Conservation (phyloP, 2,329 filamentous ascomycete genomes). For the Sclerotinia subarctica region DNA sequence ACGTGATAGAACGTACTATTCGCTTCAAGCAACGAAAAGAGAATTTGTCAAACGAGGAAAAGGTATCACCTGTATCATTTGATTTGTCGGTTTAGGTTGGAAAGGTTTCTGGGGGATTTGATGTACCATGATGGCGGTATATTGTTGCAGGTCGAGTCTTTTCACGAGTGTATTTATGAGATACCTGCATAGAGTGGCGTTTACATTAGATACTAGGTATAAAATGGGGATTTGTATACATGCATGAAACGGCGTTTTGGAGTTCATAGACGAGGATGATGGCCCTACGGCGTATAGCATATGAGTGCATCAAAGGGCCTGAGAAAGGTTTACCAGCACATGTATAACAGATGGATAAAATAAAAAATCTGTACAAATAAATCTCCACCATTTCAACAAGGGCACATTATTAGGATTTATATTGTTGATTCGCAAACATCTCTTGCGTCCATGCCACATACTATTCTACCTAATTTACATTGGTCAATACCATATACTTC, state of each 20-base stretch:
- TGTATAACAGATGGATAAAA: constrained; percentile 8
- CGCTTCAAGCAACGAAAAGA: neutral
- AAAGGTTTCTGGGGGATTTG: neutral
- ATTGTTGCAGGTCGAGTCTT: neutral
- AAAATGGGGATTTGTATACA: constrained; percentile 13
- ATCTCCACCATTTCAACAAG: neutral
- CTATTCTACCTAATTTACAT: neutral
- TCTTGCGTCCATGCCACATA: neutral
- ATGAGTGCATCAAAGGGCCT: neutral
- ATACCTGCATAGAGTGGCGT: constrained; percentile 18
- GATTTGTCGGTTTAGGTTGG: neutral
- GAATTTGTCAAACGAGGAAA: neutral
- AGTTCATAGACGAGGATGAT: neutral
- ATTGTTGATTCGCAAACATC: neutral
- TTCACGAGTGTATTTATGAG: constrained; percentile 6
- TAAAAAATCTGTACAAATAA: constrained; percentile 7
- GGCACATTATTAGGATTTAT: neutral
- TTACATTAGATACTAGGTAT: constrained; percentile 13
- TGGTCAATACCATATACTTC: constrained; percentile 86
- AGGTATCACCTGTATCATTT: neutral
- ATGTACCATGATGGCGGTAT: neutral
- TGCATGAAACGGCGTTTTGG: constrained; percentile 17
- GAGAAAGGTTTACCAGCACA: too few relatives aligned
- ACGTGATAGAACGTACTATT: neutral
- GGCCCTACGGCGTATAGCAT: neutral